Evolutionary conservation across 2,329 filamentous ascomycete genomes (phyloP), one percentile per base, ranked within the genome.

Genomic region (Trichoderma afroharzianum): DNA sequence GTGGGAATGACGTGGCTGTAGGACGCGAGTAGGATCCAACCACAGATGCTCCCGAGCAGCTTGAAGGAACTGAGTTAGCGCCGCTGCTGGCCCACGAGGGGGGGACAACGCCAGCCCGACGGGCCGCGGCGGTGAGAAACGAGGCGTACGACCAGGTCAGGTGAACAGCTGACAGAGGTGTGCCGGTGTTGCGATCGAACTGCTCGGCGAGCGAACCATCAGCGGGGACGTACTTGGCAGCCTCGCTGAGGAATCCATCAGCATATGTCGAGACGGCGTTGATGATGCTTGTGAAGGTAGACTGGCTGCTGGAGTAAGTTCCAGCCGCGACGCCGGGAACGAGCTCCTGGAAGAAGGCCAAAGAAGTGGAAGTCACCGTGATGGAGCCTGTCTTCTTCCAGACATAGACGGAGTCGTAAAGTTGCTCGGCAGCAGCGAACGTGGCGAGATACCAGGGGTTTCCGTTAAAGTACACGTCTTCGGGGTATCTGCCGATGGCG

Each of bases 381-480:
- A 97, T 86, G 6, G 85, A 90, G 1, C 89, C 90, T 30, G 85
- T 80, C 43, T 83, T 81, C 73, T 91, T 85, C 92, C 92, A 95
- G 63, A 91, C 89, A 74, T 91, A 90, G 1, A 94, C 77, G 1
- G 93, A 91, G 76, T 92, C 90, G 79, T 94, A 95, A 3, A 97
- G 86, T 78, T 93, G 91, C 80, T 96, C 93, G 3, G 93, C 93
- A 0, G 92, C 92, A 2, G 92, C 92, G 33, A 94, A 85, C 1
- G 92, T 95, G 76, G 87, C 87, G 14, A 95, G 85, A 76, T 94
- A 93, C 93, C 93, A 96, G 1, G 93, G 93, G 79, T 96, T 94
- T 1, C 92, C 93, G 72, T 88, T 88, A 80, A 91, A 92, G 81
- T 95, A 96, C 4, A 85, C 81, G 75, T 97, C 93, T 79, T 93